Base-by-base conservation (phyloP, 805 yeast genomes). In the Candida sphagnicola region DNA sequence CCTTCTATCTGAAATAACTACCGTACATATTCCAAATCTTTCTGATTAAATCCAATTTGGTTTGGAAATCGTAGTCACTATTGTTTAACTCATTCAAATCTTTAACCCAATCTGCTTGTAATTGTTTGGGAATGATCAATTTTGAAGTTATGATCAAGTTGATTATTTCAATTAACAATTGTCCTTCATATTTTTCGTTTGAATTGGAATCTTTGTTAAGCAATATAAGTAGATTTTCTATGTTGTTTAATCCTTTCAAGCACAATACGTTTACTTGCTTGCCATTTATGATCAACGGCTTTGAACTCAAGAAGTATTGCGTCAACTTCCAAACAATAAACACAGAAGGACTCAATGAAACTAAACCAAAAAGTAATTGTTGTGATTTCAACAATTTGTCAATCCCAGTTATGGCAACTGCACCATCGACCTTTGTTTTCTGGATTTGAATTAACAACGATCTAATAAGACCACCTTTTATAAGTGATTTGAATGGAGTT, bases 361-460 rank as follows among this genome's bases (percentile, higher is more conserved):
- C 85, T 16, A 87, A 67, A 1, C 95, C 96, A 65, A 91, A 87
- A n/a, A 93, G 93, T 39, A 91, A 74, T 57, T 93, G 95, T 63
- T 91, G 99, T 36, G 93, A 82, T 58, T 88, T 84, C 32, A 93
- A 72, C 47, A 91, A 67, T 55, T 85, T 82, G 61, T 93, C 98
- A 45, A 93, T 90, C 6, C 98, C 98, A 49, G 75, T 78, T 44
- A 91, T 75, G 0, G 96, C 98, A 4, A 89, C 67, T 26, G 85
- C 89, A 6, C 95, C 96, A 57, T 91, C 99, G 5, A 93, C 97
- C 61, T 91, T 91, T 10, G 95, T 83, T 62, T 93, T 91, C 59
- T 91, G 99, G n/a, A 93, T 70, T 59, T 93, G 98, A 45, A 91
- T 90, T 52, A 93, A 64, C 33, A 93, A 59, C 12, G 90, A 80